These are phyloP conservation scores for Escallonia herrerae DNA, from an alignment of 129 eudicot genomes.

Conservation along the genomic window DNA sequence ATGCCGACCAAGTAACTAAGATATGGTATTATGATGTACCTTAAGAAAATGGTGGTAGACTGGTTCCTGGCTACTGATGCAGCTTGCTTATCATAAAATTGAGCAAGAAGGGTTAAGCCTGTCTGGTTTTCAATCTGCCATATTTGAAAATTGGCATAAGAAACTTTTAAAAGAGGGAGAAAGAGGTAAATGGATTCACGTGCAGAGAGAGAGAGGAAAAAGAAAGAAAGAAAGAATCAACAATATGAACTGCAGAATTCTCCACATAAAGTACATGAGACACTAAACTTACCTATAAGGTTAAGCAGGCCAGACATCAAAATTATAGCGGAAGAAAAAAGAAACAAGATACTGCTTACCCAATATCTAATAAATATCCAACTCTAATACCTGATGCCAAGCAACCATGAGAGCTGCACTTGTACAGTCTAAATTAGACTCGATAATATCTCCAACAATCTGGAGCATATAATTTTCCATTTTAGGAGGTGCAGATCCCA, in stretches of 20 bases:
- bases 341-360: no score
- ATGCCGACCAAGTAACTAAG: neutral
- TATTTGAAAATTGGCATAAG: conserved; percentile 10
- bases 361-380: no score
- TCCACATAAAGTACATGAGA: no score
- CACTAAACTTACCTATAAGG: no score
- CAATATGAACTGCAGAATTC: neutral
- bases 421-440: no score
- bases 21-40: conserved; percentile 35
- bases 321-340: no score
- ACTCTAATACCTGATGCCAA: no score
- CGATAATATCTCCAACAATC: no score
- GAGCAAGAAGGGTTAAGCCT: conserved; percentile 60
- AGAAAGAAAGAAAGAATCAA: neutral
- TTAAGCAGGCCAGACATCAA: no score
- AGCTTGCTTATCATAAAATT: conserved; percentile 56
- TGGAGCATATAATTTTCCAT: no score
- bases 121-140: conserved; percentile 87
- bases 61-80: conserved; percentile 58
- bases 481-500: no score
- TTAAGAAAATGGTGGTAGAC: conserved; percentile 48
- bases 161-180: conserved; percentile 1
- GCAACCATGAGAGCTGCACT: no score
- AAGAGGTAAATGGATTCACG: neutral
- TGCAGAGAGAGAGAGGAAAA: conserved; percentile 2